Conservation (phyloP, 495 filamentous ascomycete genomes). For the Amniculicola lignicola region DNA sequence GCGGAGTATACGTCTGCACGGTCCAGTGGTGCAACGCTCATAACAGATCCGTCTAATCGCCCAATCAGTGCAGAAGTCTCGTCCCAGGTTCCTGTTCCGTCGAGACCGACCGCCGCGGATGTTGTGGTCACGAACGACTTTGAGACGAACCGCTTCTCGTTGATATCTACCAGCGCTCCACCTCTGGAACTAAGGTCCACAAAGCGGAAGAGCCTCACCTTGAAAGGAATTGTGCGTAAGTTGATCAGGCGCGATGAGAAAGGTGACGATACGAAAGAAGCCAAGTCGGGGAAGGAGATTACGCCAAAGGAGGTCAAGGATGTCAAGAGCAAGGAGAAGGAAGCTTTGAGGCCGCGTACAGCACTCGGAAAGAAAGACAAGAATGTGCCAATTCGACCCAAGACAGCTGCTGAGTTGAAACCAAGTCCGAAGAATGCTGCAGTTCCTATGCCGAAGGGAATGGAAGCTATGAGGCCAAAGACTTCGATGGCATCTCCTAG, state of each 20-base stretch:
- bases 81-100: conserved; percentile 11
- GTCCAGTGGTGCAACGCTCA: conserved; percentile 22
- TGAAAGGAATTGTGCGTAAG: conserved; percentile 22
- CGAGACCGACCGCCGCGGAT: too few relatives aligned
- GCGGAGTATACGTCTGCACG: conserved; percentile 19
- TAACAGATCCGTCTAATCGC: conserved; percentile 9
- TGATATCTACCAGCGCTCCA: conserved; percentile 17
- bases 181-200: conserved; percentile 9
- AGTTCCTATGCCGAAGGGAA: background rate
- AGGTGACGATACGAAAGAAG: background rate
- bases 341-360: conserved; percentile 6
- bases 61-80: too few relatives aligned
- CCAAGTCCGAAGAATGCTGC: background rate
- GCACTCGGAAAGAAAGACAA: conserved; percentile 21
- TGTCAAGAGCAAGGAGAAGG: background rate
- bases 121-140: background rate
- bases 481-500: too few relatives aligned
- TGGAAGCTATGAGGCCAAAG: background rate
- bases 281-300: background rate
- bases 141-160: conserved; percentile 1
- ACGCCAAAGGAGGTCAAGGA: background rate
- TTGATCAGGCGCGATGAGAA: conserved; percentile 9
- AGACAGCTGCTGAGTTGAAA: conserved; percentile 3
- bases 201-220: conserved; percentile 10
- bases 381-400: conserved; percentile 11